These are phyloP conservation scores for Suhomyces pyralidae DNA, from an alignment of 805 yeast genomes.

Conservation along the genomic window DNA sequence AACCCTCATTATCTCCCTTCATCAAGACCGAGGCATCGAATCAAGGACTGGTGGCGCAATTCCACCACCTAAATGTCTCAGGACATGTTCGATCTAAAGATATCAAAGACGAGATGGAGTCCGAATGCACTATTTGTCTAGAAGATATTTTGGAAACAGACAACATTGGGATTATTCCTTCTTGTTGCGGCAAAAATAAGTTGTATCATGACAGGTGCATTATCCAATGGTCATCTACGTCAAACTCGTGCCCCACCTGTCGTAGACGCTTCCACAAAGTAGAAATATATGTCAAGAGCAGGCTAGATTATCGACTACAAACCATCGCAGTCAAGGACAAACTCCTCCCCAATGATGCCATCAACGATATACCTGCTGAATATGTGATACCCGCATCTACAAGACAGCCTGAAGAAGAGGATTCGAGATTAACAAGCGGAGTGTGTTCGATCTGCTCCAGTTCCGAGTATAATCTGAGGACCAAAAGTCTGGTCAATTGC, in stretches of 20 bases:
- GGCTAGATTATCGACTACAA: slow-evolving; percentile 7
- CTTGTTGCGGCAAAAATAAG: slow-evolving; percentile 11
- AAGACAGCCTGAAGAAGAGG: slow-evolving; percentile 1
- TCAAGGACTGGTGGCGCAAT: background rate
- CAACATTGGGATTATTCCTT: slow-evolving; percentile 8
- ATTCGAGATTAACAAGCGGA: slow-evolving; percentile 11
- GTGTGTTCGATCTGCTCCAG: slow-evolving; percentile 35
- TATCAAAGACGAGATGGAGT: slow-evolving; percentile 7
- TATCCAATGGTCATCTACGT: slow-evolving; percentile 52
- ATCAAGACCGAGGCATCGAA: background rate
- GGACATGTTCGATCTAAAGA: background rate
- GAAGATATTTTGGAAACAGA: slow-evolving; percentile 21
- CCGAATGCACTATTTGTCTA: slow-evolving; percentile 62
- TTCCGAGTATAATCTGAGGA: slow-evolving; percentile 25
- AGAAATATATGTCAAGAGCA: slow-evolving; percentile 22
- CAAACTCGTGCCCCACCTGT: slow-evolving; percentile 63
- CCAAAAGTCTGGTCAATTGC: slow-evolving; percentile 22
- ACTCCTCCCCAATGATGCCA: slow-evolving; percentile 33
- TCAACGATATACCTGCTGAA: slow-evolving; percentile 36
- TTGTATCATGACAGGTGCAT: slow-evolving; percentile 57
- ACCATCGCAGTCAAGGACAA: slow-evolving; percentile 27
- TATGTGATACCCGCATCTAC: slow-evolving; percentile 23
- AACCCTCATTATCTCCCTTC: background rate
- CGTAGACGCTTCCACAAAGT: slow-evolving; percentile 44
- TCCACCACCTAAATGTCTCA: background rate